phyloP scores from a whole-genome alignment of 2,329 filamentous ascomycete species.

The Xylariaceae sp. region DNA sequence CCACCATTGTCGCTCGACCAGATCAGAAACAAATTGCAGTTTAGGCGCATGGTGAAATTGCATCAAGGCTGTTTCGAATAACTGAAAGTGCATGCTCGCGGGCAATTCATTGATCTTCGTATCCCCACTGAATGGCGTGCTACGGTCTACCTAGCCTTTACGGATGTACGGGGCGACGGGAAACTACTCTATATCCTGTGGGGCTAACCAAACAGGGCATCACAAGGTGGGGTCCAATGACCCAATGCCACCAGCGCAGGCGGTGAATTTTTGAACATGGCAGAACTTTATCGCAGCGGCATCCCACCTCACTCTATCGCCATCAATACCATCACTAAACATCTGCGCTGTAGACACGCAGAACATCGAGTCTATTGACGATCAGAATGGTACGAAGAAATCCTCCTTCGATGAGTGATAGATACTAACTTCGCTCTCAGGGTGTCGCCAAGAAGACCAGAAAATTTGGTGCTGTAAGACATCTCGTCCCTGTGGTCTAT shows the following conservation, averaged over 20 bases:
- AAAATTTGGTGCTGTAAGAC: constrained; percentile 15
- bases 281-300: not conserved
- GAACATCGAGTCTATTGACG: not conserved
- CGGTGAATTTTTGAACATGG: not conserved
- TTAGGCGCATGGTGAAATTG: no score
- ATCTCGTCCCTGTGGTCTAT: not conserved
- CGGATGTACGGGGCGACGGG: no score
- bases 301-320: not conserved
- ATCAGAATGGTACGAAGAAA: not conserved
- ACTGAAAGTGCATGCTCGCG: no score
- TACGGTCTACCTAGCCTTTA: no score
- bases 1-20: no score
- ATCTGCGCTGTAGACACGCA: not conserved
- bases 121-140: no score
- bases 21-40: no score
- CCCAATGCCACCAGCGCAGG: not conserved
- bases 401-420: not conserved
- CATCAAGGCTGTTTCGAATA: no score
- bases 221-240: no score
- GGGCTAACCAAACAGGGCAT: no score
- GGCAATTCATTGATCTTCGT: no score
- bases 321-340: not conserved
- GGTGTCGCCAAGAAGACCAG: constrained; percentile 14
- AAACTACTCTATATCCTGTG: no score
- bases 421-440: not conserved